phyloP scores from a whole-genome alignment of 2,329 filamentous ascomycete species.

The Colletotrichum ledebouriae region DNA sequence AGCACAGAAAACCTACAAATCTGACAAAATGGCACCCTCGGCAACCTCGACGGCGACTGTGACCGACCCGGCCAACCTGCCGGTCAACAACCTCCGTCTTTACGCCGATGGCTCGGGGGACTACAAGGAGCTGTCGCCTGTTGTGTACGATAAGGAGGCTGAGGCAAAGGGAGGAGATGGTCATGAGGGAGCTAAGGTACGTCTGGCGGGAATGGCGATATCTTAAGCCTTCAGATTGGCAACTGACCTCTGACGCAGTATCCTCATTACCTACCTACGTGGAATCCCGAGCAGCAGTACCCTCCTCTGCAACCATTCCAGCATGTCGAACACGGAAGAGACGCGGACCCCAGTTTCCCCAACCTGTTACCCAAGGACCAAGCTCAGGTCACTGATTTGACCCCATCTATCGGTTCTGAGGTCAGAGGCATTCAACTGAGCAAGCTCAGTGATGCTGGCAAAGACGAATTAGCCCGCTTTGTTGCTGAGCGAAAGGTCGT shows the following conservation, averaged over 20 bases:
- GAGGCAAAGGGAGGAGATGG: conserved; percentile 46
- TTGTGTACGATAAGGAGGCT: conserved; percentile 47
- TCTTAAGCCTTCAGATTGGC: background rate
- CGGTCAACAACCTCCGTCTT: conserved; percentile 54
- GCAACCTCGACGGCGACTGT: conserved; percentile 50
- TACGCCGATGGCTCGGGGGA: conserved; percentile 43
- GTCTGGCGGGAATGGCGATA: background rate
- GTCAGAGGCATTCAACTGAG: conserved; percentile 74
- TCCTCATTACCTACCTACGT: conserved; percentile 68
- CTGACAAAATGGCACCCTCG: conserved; percentile 51
- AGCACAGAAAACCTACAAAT: background rate
- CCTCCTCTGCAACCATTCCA: conserved; percentile 72
- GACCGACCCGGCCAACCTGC: conserved; percentile 41
- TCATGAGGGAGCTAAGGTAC: conserved; percentile 43
- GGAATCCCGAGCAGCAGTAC: conserved; percentile 69
- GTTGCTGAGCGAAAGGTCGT: conserved; percentile 77
- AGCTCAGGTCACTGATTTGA: conserved; percentile 66
- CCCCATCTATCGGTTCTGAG: conserved; percentile 75
- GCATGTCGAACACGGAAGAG: conserved; percentile 75
- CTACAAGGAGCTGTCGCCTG: conserved; percentile 50
- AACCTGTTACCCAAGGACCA: conserved; percentile 66
- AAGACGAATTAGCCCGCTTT: conserved; percentile 76
- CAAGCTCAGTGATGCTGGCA: conserved; percentile 70
- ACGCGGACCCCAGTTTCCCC: conserved; percentile 72
- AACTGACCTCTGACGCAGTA: conserved; percentile 40